Evolutionary conservation across 495 filamentous ascomycete species (phyloP), one percentile per base, ranked within the genome.

Genomic region (Penicillium canescens): DNA sequence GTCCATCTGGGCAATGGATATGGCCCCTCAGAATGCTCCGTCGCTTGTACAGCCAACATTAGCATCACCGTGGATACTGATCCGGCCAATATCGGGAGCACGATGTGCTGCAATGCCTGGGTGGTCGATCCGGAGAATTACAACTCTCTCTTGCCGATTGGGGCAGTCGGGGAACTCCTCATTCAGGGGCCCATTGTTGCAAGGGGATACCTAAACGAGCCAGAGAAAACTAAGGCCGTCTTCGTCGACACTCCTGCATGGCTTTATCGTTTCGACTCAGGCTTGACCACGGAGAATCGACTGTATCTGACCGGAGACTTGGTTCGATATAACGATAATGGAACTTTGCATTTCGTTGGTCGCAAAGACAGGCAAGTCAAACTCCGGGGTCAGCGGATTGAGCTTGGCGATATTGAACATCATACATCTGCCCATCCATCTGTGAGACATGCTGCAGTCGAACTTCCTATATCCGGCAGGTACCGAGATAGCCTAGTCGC

Each of bases 301-400:
- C 46, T 82, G 6, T 83, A 79, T 55, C 65, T 69, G 20, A 82
- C 80, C 12, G 80, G 80, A 11, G 81, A 84, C 57, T 54, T 80
- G 14, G 79, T 75, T 18, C 69, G 66, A 28, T 67, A 73, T 43
- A 24, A 71, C 7, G 49, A 50, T 8, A 67, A 76, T 46, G 77
- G 72, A 1, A 66, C 63, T 8, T 58, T 83, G 8, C 48, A 67
- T 24, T 71, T 80, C 44, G 28, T 70, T 21, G 68, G 68, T 26
- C 61, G 70, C 20, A 57, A 48, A 10, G 68, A 68, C 54, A 62
- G 60, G 14, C 61, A 70, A 24, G 52, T 72, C 31, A 74, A 74
- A 42, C 39, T 74, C 8, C 65, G 63, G 23, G 71, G 71, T 3
- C 69, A 71, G 44, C 58, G 71, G 1, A 35, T 74, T 6, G 71